Evolutionary conservation across 106 monocot genomes (phyloP).

Genomic region (Triglochin maritima): DNA sequence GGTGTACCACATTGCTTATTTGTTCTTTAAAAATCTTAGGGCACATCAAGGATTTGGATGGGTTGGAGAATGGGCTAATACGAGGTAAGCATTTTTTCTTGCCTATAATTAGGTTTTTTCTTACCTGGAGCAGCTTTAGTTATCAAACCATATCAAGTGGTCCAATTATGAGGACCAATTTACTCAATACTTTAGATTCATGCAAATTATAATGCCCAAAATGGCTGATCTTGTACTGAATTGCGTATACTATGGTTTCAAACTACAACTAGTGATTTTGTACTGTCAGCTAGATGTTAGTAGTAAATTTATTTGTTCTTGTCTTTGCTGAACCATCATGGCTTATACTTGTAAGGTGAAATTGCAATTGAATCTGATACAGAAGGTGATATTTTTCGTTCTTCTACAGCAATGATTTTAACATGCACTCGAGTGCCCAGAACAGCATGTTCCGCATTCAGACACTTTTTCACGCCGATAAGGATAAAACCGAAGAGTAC

Average conservation of each 20-base stretch:
- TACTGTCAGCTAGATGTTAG: neutral
- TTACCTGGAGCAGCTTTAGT: neutral
- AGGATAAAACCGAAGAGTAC: conserved; percentile 66
- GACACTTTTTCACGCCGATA: conserved; percentile 78
- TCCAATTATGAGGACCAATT: neutral
- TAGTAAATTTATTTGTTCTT: too few relatives aligned
- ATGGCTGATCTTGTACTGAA: too few relatives aligned
- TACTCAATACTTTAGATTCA: neutral
- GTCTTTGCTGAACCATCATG: too few relatives aligned
- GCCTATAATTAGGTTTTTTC: neutral
- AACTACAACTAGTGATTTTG: neutral
- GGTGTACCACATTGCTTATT: neutral
- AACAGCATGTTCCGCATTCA: conserved; percentile 39
- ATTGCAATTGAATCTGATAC: neutral
- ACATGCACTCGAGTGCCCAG: conserved; percentile 21
- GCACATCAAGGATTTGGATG: conserved; percentile 93
- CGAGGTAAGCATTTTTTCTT: conserved; percentile 34
- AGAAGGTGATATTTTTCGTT: neutral
- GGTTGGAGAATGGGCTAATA: conserved; percentile 89
- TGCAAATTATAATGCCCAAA: too few relatives aligned
- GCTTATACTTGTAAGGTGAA: too few relatives aligned
- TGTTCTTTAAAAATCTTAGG: conserved; percentile 31
- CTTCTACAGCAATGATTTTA: conserved; percentile 46
- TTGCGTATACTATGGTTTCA: too few relatives aligned
- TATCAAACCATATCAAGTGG: neutral